These are phyloP conservation scores for Aspergillus asperescens DNA, from an alignment of 495 filamentous ascomycete species.

Conservation along the genomic window DNA sequence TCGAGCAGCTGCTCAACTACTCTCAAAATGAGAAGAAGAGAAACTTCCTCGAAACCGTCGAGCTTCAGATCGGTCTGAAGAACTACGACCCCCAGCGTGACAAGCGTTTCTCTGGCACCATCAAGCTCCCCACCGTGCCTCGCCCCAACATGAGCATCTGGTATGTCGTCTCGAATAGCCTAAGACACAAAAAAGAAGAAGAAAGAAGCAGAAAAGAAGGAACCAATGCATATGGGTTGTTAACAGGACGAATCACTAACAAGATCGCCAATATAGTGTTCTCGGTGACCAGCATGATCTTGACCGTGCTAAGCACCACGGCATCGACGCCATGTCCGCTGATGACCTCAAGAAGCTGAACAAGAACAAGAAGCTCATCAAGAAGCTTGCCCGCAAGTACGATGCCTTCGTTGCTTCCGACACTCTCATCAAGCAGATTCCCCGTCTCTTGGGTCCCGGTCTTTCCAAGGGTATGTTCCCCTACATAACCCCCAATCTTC, in stretches of 20 bases:
- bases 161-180: constrained; percentile 39
- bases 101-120: constrained; percentile 99
- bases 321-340: constrained; percentile 92
- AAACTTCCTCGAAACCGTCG: constrained; percentile 92
- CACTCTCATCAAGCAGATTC: constrained; percentile 96
- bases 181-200: background rate
- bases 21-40: constrained; percentile 97
- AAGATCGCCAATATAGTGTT: constrained; percentile 50
- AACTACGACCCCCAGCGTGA: constrained; percentile 99
- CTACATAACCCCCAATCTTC: background rate
- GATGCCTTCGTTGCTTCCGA: constrained; percentile 98
- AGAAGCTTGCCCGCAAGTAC: constrained; percentile 99
- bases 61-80: constrained; percentile 98
- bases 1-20: constrained; percentile 85
- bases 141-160: constrained; percentile 94
- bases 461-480: constrained; percentile 80
- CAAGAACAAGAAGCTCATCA: constrained; percentile 99
- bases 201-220: background rate
- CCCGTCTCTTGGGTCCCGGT: constrained; percentile 97
- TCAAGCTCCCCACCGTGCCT: constrained; percentile 85
- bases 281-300: constrained; percentile 99
- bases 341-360: constrained; percentile 99
- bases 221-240: no score
- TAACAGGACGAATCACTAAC: constrained; percentile 12
- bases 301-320: constrained; percentile 97